Conservation (phyloP, 2,329 filamentous ascomycete species). For the Cladosporium sp. region DNA sequence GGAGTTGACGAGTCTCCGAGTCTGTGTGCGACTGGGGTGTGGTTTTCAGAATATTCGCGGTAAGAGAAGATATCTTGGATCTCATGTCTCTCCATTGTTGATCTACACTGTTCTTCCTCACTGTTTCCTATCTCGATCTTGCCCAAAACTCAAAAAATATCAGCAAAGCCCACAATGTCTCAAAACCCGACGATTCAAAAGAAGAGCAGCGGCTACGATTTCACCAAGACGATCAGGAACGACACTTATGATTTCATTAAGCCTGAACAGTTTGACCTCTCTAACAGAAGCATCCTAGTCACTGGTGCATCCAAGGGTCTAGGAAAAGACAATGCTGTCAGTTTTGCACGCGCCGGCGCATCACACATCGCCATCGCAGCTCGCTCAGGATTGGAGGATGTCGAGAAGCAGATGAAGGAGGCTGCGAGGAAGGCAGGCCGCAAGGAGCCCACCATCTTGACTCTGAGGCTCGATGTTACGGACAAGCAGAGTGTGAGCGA, state of each 20-base stretch:
- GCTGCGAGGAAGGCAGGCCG: constrained; percentile 40
- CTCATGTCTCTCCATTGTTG: background rate
- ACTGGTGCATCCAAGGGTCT: constrained; percentile 46
- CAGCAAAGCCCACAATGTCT: constrained; percentile 11
- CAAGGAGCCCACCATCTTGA: constrained; percentile 43
- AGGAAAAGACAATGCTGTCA: constrained; percentile 54
- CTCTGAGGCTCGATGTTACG: constrained; percentile 47
- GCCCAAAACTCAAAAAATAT: background rate
- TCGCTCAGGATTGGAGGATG: constrained; percentile 48
- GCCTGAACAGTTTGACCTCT: constrained; percentile 33
- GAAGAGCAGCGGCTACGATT: constrained; percentile 21
- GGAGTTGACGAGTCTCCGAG: background rate
- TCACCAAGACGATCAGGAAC: constrained; percentile 33
- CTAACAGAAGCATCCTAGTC: constrained; percentile 51
- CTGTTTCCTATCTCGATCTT: background rate
- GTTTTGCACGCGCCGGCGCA: constrained; percentile 57
- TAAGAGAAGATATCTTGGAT: background rate
- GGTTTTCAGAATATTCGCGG: background rate
- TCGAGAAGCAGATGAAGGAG: constrained; percentile 38
- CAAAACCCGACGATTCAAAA: constrained; percentile 11
- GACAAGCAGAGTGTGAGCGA: constrained; percentile 39
- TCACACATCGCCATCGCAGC: constrained; percentile 56
- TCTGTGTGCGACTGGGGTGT: background rate
- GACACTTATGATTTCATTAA: constrained; percentile 56
- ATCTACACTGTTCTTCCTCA: background rate